Conservation (phyloP, 2,329 filamentous ascomycete species). For the Ascosphaera aggregata region DNA sequence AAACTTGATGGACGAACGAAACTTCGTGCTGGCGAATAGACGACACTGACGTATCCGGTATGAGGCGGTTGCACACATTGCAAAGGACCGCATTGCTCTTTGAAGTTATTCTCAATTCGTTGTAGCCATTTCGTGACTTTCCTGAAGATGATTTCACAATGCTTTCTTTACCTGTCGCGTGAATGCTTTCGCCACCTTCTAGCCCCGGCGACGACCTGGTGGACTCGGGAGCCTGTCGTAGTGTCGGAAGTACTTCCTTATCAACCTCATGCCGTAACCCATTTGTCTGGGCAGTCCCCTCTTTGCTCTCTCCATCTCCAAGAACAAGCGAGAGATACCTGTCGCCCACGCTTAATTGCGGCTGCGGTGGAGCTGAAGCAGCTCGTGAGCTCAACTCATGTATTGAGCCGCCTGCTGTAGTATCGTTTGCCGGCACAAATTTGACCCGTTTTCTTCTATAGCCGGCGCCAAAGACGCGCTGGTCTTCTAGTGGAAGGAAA, state of each 20-base stretch:
- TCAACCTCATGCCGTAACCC: too few relatives aligned
- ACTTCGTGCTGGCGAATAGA: slow-evolving; percentile 21
- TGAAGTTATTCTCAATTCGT: slow-evolving; percentile 3
- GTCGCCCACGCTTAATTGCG: slow-evolving; percentile 12
- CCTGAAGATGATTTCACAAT: not conserved
- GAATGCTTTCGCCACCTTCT: too few relatives aligned
- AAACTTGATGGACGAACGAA: slow-evolving; percentile 32
- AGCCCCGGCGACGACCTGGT: slow-evolving; percentile 1
- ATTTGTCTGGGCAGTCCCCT: not conserved
- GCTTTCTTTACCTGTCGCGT: not conserved
- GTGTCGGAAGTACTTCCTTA: not conserved
- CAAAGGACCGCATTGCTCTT: slow-evolving; percentile 16
- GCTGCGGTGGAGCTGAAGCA: slow-evolving; percentile 7
- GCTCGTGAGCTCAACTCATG: slow-evolving; percentile 8
- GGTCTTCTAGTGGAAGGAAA: slow-evolving; percentile 32
- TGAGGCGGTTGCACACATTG: slow-evolving; percentile 36
- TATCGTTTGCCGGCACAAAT: slow-evolving; percentile 31
- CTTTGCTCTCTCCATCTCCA: not conserved
- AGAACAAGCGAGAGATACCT: slow-evolving; percentile 26
- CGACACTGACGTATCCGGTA: slow-evolving; percentile 10
- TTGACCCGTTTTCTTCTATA: slow-evolving; percentile 35
- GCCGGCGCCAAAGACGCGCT: slow-evolving; percentile 36
- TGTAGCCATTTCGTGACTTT: too few relatives aligned
- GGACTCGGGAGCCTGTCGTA: not conserved
- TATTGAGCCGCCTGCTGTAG: slow-evolving; percentile 12